Evolutionary conservation across 129 eudicot species (phyloP).

Genomic region (Pittosporum tobira): DNA sequence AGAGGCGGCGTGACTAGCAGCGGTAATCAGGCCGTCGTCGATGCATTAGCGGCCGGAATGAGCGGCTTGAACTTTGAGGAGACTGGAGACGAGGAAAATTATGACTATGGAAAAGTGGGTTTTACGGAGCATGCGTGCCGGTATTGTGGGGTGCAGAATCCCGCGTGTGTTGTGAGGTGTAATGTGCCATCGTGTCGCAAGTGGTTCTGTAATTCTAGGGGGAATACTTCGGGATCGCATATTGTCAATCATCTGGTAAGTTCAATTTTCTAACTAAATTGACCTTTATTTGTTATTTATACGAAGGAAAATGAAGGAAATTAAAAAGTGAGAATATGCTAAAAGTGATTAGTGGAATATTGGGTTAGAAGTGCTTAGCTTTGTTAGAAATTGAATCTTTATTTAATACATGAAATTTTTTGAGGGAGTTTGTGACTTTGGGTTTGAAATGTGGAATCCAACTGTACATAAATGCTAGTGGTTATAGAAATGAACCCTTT

Average conservation of each 20-base stretch:
- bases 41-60: slow-evolving; percentile 83
- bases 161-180: slow-evolving; percentile 91
- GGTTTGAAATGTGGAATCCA: no score
- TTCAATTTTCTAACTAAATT: neutral
- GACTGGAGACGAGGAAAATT: slow-evolving; percentile 69
- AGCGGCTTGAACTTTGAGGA: slow-evolving; percentile 89
- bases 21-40: slow-evolving; percentile 48
- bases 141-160: slow-evolving; percentile 88
- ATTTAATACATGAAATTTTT: no score
- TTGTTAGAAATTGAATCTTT: no score
- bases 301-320: no score
- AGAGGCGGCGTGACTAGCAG: slow-evolving; percentile 11
- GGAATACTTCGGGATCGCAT: slow-evolving; percentile 88
- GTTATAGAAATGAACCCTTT: no score
- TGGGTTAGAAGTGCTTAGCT: no score
- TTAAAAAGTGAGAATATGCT: no score
- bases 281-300: neutral
- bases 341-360: no score
- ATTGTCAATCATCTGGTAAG: slow-evolving; percentile 85
- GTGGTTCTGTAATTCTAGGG: slow-evolving; percentile 93
- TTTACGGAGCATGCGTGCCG: slow-evolving; percentile 78
- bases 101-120: slow-evolving; percentile 73
- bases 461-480: no score
- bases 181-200: slow-evolving; percentile 88
- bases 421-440: no score